phyloP scores from a whole-genome alignment of 2,329 filamentous ascomycete genomes.

The Chaetomium strumarium region DNA sequence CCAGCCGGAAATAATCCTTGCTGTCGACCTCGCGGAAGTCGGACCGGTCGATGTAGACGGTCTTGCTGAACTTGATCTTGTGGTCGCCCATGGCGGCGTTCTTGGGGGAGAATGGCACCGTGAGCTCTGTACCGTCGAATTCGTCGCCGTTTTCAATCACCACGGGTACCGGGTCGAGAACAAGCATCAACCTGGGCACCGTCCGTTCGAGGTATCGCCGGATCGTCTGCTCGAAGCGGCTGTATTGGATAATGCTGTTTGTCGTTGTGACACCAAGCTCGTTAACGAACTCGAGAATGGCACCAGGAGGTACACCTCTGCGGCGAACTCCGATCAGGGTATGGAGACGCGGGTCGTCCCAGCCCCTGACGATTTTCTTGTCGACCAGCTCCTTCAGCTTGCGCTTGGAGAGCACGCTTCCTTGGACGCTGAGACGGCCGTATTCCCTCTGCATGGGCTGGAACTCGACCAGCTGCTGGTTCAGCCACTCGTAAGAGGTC shows the following conservation, averaged over 20 bases:
- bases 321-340: conserved; percentile 79
- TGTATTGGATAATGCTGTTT: conserved; percentile 70
- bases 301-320: conserved; percentile 80
- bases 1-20: conserved; percentile 64
- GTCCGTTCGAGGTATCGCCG: conserved; percentile 81
- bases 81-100: conserved; percentile 30
- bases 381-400: conserved; percentile 75
- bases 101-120: conserved; percentile 59
- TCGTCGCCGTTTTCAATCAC: conserved; percentile 74
- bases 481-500: conserved; percentile 86
- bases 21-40: conserved; percentile 64
- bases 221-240: conserved; percentile 79
- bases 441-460: conserved; percentile 79
- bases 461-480: conserved; percentile 75
- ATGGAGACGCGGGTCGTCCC: conserved; percentile 88
- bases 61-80: conserved; percentile 49
- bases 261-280: conserved; percentile 87
- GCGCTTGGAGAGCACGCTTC: conserved; percentile 83
- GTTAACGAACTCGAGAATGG: conserved; percentile 82
- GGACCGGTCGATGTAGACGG: conserved; percentile 62
- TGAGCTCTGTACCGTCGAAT: conserved; percentile 48
- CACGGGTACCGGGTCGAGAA: conserved; percentile 79
- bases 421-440: conserved; percentile 70
- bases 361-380: conserved; percentile 71
- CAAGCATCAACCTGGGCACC: conserved; percentile 82